Conservation (phyloP, 179 eudicot genomes). For the Spergularia azorica region DNA sequence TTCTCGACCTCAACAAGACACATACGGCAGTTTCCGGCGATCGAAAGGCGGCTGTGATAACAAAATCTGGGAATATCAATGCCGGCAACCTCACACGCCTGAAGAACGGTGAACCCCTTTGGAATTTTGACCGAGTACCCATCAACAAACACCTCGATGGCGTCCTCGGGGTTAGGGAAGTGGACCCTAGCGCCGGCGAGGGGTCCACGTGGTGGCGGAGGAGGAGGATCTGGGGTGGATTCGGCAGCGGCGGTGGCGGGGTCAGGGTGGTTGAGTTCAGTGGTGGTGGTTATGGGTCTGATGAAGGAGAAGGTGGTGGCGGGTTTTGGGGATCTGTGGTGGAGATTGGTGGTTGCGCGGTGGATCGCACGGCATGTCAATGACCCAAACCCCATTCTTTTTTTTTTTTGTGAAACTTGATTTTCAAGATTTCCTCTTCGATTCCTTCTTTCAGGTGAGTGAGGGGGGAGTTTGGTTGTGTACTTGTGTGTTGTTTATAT, state of each 20-base stretch:
- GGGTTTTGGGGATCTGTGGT: slow-evolving; percentile 19
- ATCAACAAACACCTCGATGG: slow-evolving; percentile 89
- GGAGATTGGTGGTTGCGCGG: slow-evolving; percentile 23
- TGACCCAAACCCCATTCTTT: slow-evolving; percentile 31
- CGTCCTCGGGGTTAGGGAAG: slow-evolving; percentile 79
- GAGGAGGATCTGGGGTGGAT: slow-evolving; percentile 54
- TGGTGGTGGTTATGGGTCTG: slow-evolving; percentile 60
- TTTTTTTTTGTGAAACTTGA: neutral
- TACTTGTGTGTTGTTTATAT: no score
- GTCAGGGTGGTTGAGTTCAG: slow-evolving; percentile 62
- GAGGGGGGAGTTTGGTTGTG: no score
- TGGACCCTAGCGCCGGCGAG: slow-evolving; percentile 81
- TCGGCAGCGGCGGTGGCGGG: slow-evolving; percentile 65
- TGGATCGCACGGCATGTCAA: slow-evolving; percentile 28
- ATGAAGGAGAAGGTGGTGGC: slow-evolving; percentile 30
- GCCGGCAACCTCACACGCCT: slow-evolving; percentile 95
- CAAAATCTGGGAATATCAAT: slow-evolving; percentile 90
- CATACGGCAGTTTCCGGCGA: slow-evolving; percentile 97
- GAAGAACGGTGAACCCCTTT: slow-evolving; percentile 88
- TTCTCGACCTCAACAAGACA: slow-evolving; percentile 98
- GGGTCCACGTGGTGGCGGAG: slow-evolving; percentile 54
- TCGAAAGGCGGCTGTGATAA: slow-evolving; percentile 77
- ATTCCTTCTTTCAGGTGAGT: no score
- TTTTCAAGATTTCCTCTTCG: no score
- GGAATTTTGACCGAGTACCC: slow-evolving; percentile 91